Evolutionary conservation across 2,329 filamentous ascomycete genomes (phyloP).

Genomic region (Calonectria multiphialidica): DNA sequence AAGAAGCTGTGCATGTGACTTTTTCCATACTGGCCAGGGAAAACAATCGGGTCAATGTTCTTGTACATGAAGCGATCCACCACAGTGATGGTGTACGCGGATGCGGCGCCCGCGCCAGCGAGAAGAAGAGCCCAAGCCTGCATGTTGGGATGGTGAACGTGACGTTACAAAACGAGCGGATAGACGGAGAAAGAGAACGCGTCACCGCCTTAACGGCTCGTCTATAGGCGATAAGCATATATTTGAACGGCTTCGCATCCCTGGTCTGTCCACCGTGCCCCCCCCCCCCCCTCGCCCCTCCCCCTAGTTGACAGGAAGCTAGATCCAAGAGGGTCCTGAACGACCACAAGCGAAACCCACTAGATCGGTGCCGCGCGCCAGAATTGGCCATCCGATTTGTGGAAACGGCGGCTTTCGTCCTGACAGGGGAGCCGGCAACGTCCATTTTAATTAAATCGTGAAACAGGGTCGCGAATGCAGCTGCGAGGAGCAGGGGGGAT

Average conservation of each 20-base stretch:
- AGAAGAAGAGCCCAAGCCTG: not conserved
- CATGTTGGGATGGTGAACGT: not conserved
- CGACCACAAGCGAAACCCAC: not conserved
- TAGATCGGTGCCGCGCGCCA: too few relatives aligned
- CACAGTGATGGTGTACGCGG: conserved; percentile 35
- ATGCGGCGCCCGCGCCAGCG: conserved; percentile 24
- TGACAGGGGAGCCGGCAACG: too few relatives aligned
- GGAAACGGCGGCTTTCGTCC: too few relatives aligned
- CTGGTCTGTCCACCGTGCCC: not conserved
- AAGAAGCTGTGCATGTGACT: conserved; percentile 52
- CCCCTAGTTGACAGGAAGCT: not conserved
- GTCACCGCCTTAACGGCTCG: not conserved
- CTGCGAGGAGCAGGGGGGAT: too few relatives aligned
- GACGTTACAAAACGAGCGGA: too few relatives aligned
- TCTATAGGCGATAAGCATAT: not conserved
- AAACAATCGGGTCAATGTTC: conserved; percentile 50
- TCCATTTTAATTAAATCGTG: too few relatives aligned
- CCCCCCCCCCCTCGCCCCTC: too few relatives aligned
- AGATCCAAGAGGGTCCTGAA: not conserved
- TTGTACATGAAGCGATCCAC: conserved; percentile 46
- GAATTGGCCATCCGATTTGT: too few relatives aligned
- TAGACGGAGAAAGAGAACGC: not conserved
- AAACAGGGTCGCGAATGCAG: too few relatives aligned
- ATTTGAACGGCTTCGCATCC: not conserved
- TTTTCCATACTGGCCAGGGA: conserved; percentile 45